Base-by-base conservation (phyloP, 2,329 filamentous ascomycete genomes). In the Cladosporium sp. region DNA sequence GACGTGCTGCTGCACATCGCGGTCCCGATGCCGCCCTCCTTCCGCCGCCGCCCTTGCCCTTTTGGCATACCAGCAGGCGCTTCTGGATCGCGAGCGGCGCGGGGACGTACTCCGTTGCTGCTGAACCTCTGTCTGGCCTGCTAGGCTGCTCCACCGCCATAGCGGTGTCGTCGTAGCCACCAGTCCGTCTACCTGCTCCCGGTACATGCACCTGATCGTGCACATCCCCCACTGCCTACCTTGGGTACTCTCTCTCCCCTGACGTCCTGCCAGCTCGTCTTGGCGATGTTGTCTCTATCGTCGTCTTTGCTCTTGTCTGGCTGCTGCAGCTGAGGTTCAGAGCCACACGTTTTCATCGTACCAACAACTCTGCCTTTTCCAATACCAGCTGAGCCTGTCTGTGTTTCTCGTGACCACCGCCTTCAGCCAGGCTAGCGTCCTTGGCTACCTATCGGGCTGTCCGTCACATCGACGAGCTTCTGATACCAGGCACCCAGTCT, bases 141-240 rank as follows among this genome's bases (percentile, higher is more conserved):
- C 48, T 63, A 43, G 18, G 59, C 59, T 63, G 46, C 58, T 61
- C 58, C 58, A 61, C 58, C 43, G 58, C 59, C 59, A 61, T 36
- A 28, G 28, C 58, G 36, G 34, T 23, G 23, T 46, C 58, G 46
- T 43, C 36, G 36, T 43, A 43, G 36, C 36, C 36, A 43, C 36
- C 36, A 39, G 36, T 6, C 18, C 18, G 36, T 48, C 25, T 39
- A 26, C 39, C 26, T 60, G 18, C 26, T 53, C 16, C 43, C 30
- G 25, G 18, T 63, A 53, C 59, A 46, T 54, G 48, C 59, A 39
- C 23, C 59, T 49, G 32, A 58, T 58, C 56, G 54, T 57, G 54
- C 54, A 57, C 54, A 57, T 57, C 54, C 53, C 54, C 32, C 54
- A 43, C 56, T 58, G 56, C 56, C 34, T 39, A 26, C 23, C 34